Conservation (phyloP, 495 filamentous ascomycete species). For the Pyrenopolyporus hunteri region DNA sequence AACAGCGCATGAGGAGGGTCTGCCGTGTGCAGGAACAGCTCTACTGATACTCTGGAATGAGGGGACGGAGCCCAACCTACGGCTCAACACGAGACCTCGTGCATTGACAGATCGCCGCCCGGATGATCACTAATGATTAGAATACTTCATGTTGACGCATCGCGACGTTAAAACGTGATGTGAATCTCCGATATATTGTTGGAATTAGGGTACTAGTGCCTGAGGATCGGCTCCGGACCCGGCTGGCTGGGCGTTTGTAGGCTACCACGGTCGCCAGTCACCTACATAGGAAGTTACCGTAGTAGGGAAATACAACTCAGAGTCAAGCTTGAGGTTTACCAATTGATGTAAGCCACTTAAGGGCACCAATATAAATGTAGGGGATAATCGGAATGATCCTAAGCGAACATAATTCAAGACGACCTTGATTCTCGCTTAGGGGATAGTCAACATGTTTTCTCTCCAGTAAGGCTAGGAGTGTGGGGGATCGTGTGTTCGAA, state of each 20-base stretch:
- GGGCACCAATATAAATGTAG: too few relatives aligned
- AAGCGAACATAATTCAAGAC: too few relatives aligned
- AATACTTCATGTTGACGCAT: background rate
- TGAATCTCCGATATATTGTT: background rate
- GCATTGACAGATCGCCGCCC: slow-evolving; percentile 31
- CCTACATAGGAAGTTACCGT: too few relatives aligned
- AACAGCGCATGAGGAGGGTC: slow-evolving; percentile 27
- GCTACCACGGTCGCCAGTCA: too few relatives aligned
- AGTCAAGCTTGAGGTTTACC: too few relatives aligned
- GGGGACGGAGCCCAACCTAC: slow-evolving; percentile 22
- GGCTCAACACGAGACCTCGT: slow-evolving; percentile 34
- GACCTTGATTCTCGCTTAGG: too few relatives aligned
- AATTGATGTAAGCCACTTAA: too few relatives aligned
- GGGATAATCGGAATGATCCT: too few relatives aligned
- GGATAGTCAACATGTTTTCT: too few relatives aligned
- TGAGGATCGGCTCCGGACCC: slow-evolving; percentile 1
- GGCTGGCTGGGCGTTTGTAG: background rate
- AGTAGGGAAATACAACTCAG: too few relatives aligned
- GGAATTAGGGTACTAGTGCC: background rate
- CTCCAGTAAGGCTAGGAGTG: too few relatives aligned
- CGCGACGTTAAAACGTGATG: background rate
- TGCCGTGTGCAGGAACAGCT: slow-evolving; percentile 26
- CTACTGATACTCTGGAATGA: slow-evolving; percentile 20
- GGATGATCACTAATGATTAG: slow-evolving; percentile 16
- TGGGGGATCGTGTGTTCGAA: too few relatives aligned